Percentiles rank a stretch among this genome's conserved stretches.
These are phyloP conservation scores for Biscogniauxia sp. DNA, from an alignment of 2,329 filamentous ascomycete species.

Conservation along the genomic window DNA sequence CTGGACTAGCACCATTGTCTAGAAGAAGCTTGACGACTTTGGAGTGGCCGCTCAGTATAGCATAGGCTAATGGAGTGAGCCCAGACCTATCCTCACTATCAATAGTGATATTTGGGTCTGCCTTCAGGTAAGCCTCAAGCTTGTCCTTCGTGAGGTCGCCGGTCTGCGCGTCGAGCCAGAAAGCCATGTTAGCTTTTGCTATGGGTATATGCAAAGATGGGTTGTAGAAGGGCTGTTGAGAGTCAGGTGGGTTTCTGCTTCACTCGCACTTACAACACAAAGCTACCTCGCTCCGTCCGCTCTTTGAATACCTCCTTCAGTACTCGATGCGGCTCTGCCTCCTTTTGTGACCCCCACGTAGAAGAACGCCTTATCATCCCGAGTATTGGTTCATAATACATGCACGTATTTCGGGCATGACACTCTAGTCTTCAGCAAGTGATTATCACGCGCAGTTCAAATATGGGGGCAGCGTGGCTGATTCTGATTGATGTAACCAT, in stretches of 20 bases:
- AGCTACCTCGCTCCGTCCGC: background rate
- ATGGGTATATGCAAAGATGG: background rate
- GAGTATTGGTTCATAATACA: background rate
- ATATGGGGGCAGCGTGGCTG: background rate
- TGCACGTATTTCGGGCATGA: background rate
- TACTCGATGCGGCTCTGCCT: background rate
- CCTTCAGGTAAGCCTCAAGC: constrained; percentile 4
- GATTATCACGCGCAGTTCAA: background rate
- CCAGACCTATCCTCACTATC: constrained; percentile 8
- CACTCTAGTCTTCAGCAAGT: background rate
- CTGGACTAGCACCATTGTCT: constrained; percentile 11
- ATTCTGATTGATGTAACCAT: background rate
- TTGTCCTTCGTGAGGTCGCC: constrained; percentile 7
- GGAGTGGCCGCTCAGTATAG: constrained; percentile 10
- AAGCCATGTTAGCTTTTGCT: constrained; percentile 8
- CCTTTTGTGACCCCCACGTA: background rate
- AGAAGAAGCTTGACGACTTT: constrained; percentile 13
- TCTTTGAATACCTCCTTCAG: background rate
- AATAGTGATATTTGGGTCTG: constrained; percentile 5
- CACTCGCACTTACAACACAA: background rate
- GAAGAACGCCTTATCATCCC: background rate
- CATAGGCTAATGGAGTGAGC: constrained; percentile 14
- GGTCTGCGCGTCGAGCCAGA: constrained; percentile 17
- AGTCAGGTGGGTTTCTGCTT: background rate
- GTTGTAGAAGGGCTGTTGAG: background rate